Base-by-base conservation (phyloP, 2,329 filamentous ascomycete genomes). In the Tolypocladium tropicale region DNA sequence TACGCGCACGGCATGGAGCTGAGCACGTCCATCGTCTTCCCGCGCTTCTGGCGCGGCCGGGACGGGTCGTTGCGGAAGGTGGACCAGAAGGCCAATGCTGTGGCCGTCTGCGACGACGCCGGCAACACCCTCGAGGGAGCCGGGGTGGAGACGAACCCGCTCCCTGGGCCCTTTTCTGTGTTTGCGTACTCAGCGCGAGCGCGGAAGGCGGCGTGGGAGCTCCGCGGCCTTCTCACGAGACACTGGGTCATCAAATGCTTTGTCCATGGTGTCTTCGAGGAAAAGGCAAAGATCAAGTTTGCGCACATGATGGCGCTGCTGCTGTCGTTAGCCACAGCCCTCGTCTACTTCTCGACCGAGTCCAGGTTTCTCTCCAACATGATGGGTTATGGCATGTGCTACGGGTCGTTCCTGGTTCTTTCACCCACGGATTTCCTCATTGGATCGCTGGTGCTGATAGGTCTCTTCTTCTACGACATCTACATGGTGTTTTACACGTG, bases 401-500 rank as follows among this genome's bases (percentile, higher is more conserved):
- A 97, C 65, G 82, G 83, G 9, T 84, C 89, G 4, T 79, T 96
- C 55, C 83, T 93, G 63, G 74, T 95, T 54, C 83, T 97, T 75
- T 95, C 91, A 1, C 91, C 92, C 0, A 95, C 91, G 0, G 93
- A 90, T 0, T 95, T 96, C 67, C 74, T 81, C 55, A 96, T 89
- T 0, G 90, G 90, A 0, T 88, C 86, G 7, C 71, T 92, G 48
- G 84, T 97, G 11, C 77, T 97, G 1, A 74, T 78, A 11, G 89
- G 87, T 0, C 77, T 97, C 1, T 97, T 97, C 74, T 83, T 95
- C 66, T 99, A 99, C 67, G 93, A 99, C 68, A 93, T 99, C 52
- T 85, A 94, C 70, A 91, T 93, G 78, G 89, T 94, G 6, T 94
- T 94, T 67, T 94, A 88, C 68, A 92, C 88, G 75, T 85, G 67